phyloP scores from a whole-genome alignment of 257 asterid species.

The Solanum commersonii region DNA sequence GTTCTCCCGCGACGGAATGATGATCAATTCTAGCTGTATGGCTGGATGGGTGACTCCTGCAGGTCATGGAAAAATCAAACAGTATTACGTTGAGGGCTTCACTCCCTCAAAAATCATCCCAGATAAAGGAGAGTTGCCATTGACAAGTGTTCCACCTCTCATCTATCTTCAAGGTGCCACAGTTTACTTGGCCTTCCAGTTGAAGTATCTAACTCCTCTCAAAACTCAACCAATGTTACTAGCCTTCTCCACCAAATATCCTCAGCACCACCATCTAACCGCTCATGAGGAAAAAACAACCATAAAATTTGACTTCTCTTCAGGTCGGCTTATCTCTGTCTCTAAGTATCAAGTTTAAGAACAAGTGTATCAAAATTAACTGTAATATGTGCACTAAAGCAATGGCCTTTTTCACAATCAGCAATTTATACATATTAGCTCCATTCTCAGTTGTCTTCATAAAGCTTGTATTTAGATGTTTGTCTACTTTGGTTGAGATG shows the following conservation, averaged over 20 bases:
- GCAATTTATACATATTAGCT: not conserved
- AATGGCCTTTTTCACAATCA: not conserved
- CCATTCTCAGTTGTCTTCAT: not conserved
- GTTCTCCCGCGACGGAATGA: constrained; percentile 68
- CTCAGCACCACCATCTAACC: constrained; percentile 72
- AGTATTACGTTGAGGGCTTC: constrained; percentile 56
- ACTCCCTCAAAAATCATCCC: constrained; percentile 53
- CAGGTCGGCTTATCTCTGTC: constrained; percentile 27
- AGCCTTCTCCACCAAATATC: constrained; percentile 63
- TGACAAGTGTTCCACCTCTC: constrained; percentile 68
- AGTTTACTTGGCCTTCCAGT: constrained; percentile 73
- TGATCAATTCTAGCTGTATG: constrained; percentile 86
- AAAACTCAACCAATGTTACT: constrained; percentile 57
- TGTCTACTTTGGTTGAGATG: not conserved
- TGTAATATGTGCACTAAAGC: not conserved
- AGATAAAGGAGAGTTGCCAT: constrained; percentile 64
- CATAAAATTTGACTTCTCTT: constrained; percentile 55
- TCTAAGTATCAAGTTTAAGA: not conserved
- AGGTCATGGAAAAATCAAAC: constrained; percentile 69
- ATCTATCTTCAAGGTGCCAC: constrained; percentile 50
- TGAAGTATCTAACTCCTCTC: constrained; percentile 46
- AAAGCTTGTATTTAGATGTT: not conserved
- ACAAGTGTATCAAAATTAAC: not conserved
- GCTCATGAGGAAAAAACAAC: constrained; percentile 70
- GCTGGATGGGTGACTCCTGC: constrained; percentile 70